phyloP scores from a whole-genome alignment of 805 yeast species.

The Clavispora santaluciae region DNA sequence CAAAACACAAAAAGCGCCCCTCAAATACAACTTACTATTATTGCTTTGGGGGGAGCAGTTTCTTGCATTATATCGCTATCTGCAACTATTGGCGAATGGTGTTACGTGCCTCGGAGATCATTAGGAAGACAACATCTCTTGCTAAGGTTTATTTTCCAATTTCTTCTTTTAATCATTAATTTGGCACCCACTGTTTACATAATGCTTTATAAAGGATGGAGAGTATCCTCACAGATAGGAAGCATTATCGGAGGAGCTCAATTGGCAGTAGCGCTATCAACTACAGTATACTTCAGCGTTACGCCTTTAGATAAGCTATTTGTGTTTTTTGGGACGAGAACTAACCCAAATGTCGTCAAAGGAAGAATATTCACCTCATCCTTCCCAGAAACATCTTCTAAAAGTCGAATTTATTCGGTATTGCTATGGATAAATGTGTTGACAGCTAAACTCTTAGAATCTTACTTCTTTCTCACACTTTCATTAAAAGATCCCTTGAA shows the following conservation, averaged over 20 bases:
- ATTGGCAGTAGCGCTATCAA: slow-evolving; percentile 23
- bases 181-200: slow-evolving; percentile 27
- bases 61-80: slow-evolving; percentile 27
- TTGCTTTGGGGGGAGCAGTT: slow-evolving; percentile 44
- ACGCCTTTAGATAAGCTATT: slow-evolving; percentile 23
- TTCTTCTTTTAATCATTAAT: slow-evolving; percentile 18
- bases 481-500: slow-evolving; percentile 32
- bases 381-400: slow-evolving; percentile 21
- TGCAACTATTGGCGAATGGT: slow-evolving; percentile 21
- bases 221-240: slow-evolving; percentile 21
- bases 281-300: slow-evolving; percentile 27
- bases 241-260: slow-evolving; percentile 21
- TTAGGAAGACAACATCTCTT: slow-evolving; percentile 18
- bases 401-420: slow-evolving; percentile 22
- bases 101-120: slow-evolving; percentile 24
- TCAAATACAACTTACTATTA: slow-evolving; percentile 40
- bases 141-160: slow-evolving; percentile 11
- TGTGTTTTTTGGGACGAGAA: slow-evolving; percentile 3
- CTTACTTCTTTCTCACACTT: slow-evolving; percentile 32
- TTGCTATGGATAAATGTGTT: slow-evolving; percentile 29
- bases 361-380: slow-evolving; percentile 16
- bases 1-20: slow-evolving; percentile 42
- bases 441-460: slow-evolving; percentile 30
- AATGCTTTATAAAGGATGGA: slow-evolving; percentile 21
- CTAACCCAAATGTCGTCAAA: slow-evolving; percentile 7